phyloP scores from a whole-genome alignment of 176 grass and related monocot genomes.

The Eremochloa ophiuroides region DNA sequence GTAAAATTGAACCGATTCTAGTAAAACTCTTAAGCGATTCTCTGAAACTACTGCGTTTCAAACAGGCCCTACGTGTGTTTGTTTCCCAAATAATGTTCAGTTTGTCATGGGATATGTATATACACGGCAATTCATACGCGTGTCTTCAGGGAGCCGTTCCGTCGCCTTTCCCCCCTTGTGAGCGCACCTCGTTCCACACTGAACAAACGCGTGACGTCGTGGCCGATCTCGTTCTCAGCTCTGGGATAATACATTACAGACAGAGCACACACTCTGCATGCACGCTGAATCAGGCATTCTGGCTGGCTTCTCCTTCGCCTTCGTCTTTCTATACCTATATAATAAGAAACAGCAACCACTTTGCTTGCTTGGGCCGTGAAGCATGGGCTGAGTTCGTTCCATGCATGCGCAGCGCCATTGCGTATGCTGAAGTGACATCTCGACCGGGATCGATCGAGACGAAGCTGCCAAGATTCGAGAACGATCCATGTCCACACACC shows the following conservation, averaged over 20 bases:
- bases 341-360: not conserved
- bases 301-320: not conserved
- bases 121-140: not conserved
- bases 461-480: not conserved
- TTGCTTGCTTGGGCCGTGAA: conserved; percentile 1
- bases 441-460: not conserved
- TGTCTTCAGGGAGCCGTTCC: not conserved
- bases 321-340: not conserved
- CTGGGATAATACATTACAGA: not conserved
- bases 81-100: not conserved
- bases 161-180: not conserved
- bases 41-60: no score
- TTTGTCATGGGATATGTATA: not conserved
- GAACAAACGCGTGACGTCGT: conserved; percentile 19
- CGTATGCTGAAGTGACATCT: not conserved
- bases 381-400: not conserved
- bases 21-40: no score
- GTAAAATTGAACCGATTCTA: no score
- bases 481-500: conserved; percentile 10
- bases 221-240: not conserved
- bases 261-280: conserved; percentile 14
- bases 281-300: not conserved
- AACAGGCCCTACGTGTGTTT: not conserved
- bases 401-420: not conserved
- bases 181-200: conserved; percentile 1